Evolutionary conservation across 2,329 filamentous ascomycete species (phyloP).

Genomic region (Ascocoryne sarcoides): DNA sequence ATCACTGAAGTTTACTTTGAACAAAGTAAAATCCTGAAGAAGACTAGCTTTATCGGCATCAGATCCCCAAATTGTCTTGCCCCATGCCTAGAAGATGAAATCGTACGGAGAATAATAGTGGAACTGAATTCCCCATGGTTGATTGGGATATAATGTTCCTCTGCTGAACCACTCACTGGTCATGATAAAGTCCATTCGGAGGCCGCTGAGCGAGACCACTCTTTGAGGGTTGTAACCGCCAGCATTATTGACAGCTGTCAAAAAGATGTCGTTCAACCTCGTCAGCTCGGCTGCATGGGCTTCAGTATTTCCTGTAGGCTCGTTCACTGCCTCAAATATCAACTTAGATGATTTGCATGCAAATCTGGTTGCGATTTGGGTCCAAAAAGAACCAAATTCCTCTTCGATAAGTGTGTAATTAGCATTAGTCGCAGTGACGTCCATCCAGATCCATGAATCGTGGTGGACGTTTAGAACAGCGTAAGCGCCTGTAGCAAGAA

Average conservation of each 20-base stretch:
- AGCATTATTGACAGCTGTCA: conserved; percentile 42
- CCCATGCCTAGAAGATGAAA: conserved; percentile 42
- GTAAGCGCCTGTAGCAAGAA: conserved; percentile 40
- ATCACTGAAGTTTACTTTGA: conserved; percentile 45
- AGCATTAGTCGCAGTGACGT: conserved; percentile 37
- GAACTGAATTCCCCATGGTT: conserved; percentile 50
- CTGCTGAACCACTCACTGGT: conserved; percentile 45
- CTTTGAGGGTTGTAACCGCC: conserved; percentile 47
- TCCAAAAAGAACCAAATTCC: conserved; percentile 47
- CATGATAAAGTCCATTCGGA: conserved; percentile 41
- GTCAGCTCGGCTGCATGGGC: conserved; percentile 43
- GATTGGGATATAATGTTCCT: conserved; percentile 40
- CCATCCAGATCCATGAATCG: conserved; percentile 51
- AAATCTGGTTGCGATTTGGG: conserved; percentile 45
- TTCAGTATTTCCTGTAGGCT: conserved; percentile 43
- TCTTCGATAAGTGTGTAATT: conserved; percentile 46
- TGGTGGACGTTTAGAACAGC: conserved; percentile 52
- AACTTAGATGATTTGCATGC: conserved; percentile 45
- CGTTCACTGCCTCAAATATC: conserved; percentile 52
- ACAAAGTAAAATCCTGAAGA: conserved; percentile 39
- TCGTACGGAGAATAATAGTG: conserved; percentile 53
- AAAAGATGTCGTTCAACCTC: conserved; percentile 47
- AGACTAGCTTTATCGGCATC: conserved; percentile 42
- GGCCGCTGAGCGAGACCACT: conserved; percentile 47
- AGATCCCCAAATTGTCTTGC: conserved; percentile 51